Evolutionary conservation across 345 rosid genomes (phyloP).

Genomic region (Linum lewisii): DNA sequence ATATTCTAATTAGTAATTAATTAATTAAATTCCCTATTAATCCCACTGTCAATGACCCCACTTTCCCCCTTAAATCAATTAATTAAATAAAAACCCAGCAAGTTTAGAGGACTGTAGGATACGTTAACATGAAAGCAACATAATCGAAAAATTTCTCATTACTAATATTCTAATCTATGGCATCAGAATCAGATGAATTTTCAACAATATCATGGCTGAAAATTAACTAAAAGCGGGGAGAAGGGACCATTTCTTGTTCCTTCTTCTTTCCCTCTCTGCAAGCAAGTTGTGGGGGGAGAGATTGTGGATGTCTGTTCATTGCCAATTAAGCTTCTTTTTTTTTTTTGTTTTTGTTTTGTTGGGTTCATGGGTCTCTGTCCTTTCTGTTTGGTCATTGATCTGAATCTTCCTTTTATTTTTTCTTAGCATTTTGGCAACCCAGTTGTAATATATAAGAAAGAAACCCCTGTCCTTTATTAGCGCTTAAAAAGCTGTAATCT

Average conservation of each 20-base stretch:
- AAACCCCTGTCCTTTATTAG: slow-evolving; percentile 16
- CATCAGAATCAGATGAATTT: slow-evolving; percentile 12
- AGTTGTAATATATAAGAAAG: background rate
- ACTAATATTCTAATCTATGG: too few relatives aligned
- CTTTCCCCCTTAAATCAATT: slow-evolving; percentile 18
- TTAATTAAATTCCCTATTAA: too few relatives aligned
- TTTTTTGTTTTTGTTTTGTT: too few relatives aligned
- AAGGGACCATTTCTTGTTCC: slow-evolving; percentile 20
- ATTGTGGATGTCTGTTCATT: slow-evolving; percentile 35
- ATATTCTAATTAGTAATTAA: too few relatives aligned
- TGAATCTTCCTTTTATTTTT: slow-evolving; percentile 40
- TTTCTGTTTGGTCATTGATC: slow-evolving; percentile 30
- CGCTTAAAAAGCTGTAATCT: slow-evolving; percentile 13
- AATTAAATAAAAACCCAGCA: background rate
- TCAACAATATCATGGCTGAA: slow-evolving; percentile 14
- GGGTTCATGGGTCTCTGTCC: slow-evolving; percentile 29
- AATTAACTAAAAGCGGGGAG: background rate
- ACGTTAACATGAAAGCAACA: slow-evolving; percentile 33
- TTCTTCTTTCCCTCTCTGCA: slow-evolving; percentile 24
- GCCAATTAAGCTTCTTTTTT: background rate
- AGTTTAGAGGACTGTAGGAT: slow-evolving; percentile 1
- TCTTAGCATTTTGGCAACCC: slow-evolving; percentile 27
- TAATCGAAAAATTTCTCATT: background rate
- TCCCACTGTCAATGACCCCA: background rate
- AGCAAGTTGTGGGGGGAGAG: slow-evolving; percentile 35